Conservation (phyloP, 345 rosid genomes). For the Dimocarpus longan region DNA sequence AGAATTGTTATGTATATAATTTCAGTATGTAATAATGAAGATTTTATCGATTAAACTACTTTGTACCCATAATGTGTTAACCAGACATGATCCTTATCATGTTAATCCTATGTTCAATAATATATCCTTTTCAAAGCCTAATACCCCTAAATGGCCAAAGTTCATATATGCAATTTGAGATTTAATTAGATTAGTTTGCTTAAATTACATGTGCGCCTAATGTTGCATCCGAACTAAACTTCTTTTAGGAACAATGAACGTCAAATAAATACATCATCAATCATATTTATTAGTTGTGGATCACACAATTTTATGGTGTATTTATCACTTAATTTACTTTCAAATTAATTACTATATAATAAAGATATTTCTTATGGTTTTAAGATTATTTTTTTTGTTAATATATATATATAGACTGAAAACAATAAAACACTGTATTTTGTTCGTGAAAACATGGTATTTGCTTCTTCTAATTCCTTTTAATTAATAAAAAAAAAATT, state of each 20-base stretch:
- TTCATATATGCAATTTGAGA: not conserved
- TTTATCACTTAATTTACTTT: too few relatives aligned
- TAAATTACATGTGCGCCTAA: not conserved
- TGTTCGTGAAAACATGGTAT: too few relatives aligned
- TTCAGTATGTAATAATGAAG: too few relatives aligned
- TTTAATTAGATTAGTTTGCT: not conserved
- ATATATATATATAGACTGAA: too few relatives aligned
- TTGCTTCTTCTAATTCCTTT: not conserved
- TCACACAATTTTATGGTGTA: not conserved
- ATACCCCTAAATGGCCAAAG: not conserved
- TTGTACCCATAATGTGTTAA: not conserved
- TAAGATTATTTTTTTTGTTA: too few relatives aligned
- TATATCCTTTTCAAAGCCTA: constrained; percentile 11
- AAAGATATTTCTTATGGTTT: too few relatives aligned
- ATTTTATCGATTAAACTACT: too few relatives aligned
- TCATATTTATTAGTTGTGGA: not conserved
- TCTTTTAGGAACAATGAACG: not conserved
- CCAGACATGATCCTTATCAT: not conserved
- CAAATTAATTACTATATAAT: too few relatives aligned
- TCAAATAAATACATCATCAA: not conserved
- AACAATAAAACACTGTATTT: too few relatives aligned
- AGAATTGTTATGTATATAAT: too few relatives aligned
- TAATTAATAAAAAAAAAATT: not conserved
- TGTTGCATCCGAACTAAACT: not conserved
- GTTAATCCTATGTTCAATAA: not conserved